Percentiles rank a stretch among this genome's conserved stretches.
Conservation (phyloP, 257 asterid species). For the Salvia splendens region DNA sequence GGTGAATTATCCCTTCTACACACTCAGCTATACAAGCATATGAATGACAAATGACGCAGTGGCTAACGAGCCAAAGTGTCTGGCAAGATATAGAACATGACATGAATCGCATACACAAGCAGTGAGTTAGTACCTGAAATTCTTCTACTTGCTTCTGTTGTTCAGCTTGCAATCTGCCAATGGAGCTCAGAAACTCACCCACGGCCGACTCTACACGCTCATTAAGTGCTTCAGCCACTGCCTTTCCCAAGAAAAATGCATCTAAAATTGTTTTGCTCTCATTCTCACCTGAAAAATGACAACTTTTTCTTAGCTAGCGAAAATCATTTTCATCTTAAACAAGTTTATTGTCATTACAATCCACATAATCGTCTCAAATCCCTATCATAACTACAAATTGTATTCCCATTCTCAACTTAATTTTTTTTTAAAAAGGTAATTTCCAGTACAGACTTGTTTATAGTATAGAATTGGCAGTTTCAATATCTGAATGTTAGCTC, state of each 20-base stretch:
- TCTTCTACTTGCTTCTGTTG: conserved; percentile 80
- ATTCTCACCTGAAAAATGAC: conserved; percentile 56
- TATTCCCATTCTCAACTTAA: not conserved
- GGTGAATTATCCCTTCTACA: too few species aligned
- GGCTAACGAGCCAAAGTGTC: not conserved
- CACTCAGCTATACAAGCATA: not conserved
- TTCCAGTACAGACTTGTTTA: not conserved
- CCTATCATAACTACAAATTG: not conserved
- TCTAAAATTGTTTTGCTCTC: conserved; percentile 71
- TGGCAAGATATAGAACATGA: not conserved
- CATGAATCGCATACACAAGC: not conserved
- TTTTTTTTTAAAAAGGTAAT: not conserved
- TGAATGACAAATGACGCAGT: not conserved
- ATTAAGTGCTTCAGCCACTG: conserved; percentile 74
- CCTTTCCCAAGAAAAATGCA: conserved; percentile 94
- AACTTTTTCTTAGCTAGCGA: not conserved
- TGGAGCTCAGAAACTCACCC: conserved; percentile 73
- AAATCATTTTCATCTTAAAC: not conserved
- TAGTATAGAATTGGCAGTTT: not conserved
- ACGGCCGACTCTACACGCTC: conserved; percentile 75
- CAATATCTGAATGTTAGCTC: not conserved
- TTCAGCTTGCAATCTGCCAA: conserved; percentile 85
- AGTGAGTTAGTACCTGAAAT: conserved; percentile 57
- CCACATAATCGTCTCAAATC: not conserved
- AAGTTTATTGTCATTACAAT: not conserved